phyloP scores from a whole-genome alignment of 1,139 yeast genomes.

The Suhomyces ambrosiae region DNA sequence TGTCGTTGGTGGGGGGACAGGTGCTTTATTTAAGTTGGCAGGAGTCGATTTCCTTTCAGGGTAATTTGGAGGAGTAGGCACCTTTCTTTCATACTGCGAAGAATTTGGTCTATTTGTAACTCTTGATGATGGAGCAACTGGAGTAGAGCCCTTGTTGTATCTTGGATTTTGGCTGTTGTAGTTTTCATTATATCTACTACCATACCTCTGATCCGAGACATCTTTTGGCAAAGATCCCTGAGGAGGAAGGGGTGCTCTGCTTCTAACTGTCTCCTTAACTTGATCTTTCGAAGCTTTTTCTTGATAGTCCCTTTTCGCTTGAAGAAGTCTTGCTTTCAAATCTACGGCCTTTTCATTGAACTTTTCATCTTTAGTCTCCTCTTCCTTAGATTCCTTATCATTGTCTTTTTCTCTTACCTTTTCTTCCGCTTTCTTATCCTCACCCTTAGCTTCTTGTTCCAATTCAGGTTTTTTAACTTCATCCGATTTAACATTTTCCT shows the following conservation, averaged over 20 bases:
- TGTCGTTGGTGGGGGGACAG: constrained; percentile 9
- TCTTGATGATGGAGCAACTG: constrained; percentile 3
- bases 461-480: not conserved
- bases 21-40: constrained; percentile 3
- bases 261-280: constrained; percentile 7
- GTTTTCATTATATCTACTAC: constrained; percentile 9
- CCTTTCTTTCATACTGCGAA: constrained; percentile 9
- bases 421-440: not conserved
- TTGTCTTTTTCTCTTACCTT: constrained; percentile 1
- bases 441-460: not conserved
- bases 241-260: constrained; percentile 17
- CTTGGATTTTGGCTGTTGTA: constrained; percentile 3
- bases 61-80: constrained; percentile 7
- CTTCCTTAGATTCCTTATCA: not conserved
- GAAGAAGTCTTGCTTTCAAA: constrained; percentile 24
- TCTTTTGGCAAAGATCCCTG: constrained; percentile 13
- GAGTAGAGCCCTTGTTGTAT: constrained; percentile 3
- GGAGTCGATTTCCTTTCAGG: constrained; percentile 2
- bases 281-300: constrained; percentile 14
- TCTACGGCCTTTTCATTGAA: constrained; percentile 14
- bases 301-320: constrained; percentile 29
- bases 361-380: constrained; percentile 6
- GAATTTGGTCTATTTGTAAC: constrained; percentile 4
- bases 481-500: not conserved
- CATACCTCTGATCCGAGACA: constrained; percentile 7